phyloP scores from a whole-genome alignment of 1,284 basidiomycete species.

The Puccinia brachypodii region DNA sequence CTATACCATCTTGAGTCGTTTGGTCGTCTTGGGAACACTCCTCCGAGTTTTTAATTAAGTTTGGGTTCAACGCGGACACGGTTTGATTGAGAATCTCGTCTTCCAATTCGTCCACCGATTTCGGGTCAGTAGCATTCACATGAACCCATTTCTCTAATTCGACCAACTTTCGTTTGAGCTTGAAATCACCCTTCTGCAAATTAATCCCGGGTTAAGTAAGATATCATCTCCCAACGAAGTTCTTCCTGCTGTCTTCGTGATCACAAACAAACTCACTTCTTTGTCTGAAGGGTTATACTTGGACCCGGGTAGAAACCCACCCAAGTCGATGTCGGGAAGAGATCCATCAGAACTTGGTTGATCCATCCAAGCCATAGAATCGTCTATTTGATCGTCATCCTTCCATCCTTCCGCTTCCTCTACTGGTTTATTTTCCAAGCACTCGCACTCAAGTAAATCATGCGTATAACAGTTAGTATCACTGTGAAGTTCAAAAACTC shows the following conservation, averaged over 20 bases:
- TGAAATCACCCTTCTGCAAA: constrained; percentile 8
- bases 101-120: constrained; percentile 38
- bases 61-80: constrained; percentile 21
- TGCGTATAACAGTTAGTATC: constrained; percentile 86
- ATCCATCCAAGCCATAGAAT: constrained; percentile 17
- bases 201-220: neutral
- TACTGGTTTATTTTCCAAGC: constrained; percentile 52
- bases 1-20: neutral
- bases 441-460: constrained; percentile 60
- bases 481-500: constrained; percentile 83
- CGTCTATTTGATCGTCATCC: constrained; percentile 22
- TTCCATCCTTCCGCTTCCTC: constrained; percentile 14
- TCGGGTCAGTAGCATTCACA: constrained; percentile 9
- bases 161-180: constrained; percentile 40
- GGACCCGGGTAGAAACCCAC: constrained; percentile 32
- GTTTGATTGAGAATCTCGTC: constrained; percentile 29
- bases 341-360: constrained; percentile 46
- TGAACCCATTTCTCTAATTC: constrained; percentile 45
- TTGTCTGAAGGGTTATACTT: constrained; percentile 5
- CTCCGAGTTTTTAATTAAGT: neutral
- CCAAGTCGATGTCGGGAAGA: constrained; percentile 31
- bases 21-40: constrained; percentile 17
- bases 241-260: neutral
- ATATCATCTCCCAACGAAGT: neutral
- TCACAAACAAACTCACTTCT: neutral